These are phyloP conservation scores for Quillaja saponaria DNA, from an alignment of 306 rosid genomes.

Conservation along the genomic window DNA sequence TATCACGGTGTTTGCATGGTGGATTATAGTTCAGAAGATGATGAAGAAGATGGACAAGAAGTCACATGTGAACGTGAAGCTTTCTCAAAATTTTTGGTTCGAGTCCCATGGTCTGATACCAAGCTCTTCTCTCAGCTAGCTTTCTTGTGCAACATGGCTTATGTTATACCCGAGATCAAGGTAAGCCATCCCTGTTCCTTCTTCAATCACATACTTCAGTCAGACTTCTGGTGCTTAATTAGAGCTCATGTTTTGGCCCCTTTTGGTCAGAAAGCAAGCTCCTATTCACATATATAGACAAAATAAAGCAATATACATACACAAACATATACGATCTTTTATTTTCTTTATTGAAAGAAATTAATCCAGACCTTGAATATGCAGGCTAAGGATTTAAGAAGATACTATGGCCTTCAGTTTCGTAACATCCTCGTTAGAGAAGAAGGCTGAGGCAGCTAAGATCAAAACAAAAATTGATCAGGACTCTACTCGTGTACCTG, in stretches of 20 bases:
- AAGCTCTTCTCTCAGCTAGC: constrained; percentile 71
- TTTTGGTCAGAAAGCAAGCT: no score
- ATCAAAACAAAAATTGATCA: constrained; percentile 48
- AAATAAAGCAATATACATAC: background rate
- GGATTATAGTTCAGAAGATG: constrained; percentile 51
- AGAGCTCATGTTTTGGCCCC: no score
- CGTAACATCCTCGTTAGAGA: constrained; percentile 76
- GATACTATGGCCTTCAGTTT: constrained; percentile 59
- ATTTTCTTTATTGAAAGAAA: no score
- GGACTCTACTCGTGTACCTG: constrained; percentile 47
- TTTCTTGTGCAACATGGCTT: constrained; percentile 84
- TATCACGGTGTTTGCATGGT: constrained; percentile 56
- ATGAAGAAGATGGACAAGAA: constrained; percentile 46
- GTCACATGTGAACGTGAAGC: constrained; percentile 41
- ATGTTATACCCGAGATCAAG: constrained; percentile 72
- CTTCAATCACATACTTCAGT: no score
- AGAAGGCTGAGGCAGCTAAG: constrained; percentile 59
- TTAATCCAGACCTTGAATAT: constrained; percentile 17
- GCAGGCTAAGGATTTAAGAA: constrained; percentile 72
- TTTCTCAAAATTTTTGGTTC: constrained; percentile 58
- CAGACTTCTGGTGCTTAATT: no score
- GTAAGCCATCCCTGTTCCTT: no score
- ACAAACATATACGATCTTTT: constrained; percentile 15
- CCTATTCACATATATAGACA: no score
- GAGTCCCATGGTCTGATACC: constrained; percentile 71